A percentile compares a stretch with the other conserved stretches of the same genome.
These are phyloP conservation scores for Melanogaster broomeanus DNA, from an alignment of 768 basidiomycete genomes.

Conservation along the genomic window DNA sequence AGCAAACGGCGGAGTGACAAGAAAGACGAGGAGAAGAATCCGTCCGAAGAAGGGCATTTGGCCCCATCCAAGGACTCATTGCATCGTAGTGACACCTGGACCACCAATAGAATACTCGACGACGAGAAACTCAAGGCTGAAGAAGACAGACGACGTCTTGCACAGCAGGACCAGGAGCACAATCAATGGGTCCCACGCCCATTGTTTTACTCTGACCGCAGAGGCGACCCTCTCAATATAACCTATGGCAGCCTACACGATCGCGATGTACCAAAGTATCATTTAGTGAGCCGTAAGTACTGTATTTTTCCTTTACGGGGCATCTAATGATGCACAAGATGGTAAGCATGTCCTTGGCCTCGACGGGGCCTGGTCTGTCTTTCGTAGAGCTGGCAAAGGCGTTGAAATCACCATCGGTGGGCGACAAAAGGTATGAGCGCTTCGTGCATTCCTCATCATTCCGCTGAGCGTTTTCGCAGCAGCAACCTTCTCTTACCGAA, in stretches of 20 bases:
- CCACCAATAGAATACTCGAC: conserved; percentile 14
- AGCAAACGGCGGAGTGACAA: conserved; percentile 21
- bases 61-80: conserved; percentile 26
- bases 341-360: conserved; percentile 65
- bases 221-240: conserved; percentile 66
- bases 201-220: conserved; percentile 63
- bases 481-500: conserved; percentile 60
- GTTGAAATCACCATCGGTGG: conserved; percentile 54
- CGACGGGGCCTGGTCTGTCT: conserved; percentile 47
- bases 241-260: conserved; percentile 66
- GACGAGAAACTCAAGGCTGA: conserved; percentile 35
- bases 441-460: conserved; percentile 1
- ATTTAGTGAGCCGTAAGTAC: conserved; percentile 55
- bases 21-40: conserved; percentile 29
- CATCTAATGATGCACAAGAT: conserved; percentile 50
- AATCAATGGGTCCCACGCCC: conserved; percentile 30
- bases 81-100: conserved; percentile 18
- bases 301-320: conserved; percentile 18
- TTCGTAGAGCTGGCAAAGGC: conserved; percentile 58
- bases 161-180: conserved; percentile 17
- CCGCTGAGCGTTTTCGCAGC: conserved; percentile 7
- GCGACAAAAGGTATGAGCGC: conserved; percentile 42
- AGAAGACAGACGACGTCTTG: conserved; percentile 34
- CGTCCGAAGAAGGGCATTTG: conserved; percentile 30
- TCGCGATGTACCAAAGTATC: conserved; percentile 68